Percentiles rank a stretch among this genome's conserved stretches.
Evolutionary conservation across 2,329 filamentous ascomycete species (phyloP).

Genomic region (Xylaria sp.): DNA sequence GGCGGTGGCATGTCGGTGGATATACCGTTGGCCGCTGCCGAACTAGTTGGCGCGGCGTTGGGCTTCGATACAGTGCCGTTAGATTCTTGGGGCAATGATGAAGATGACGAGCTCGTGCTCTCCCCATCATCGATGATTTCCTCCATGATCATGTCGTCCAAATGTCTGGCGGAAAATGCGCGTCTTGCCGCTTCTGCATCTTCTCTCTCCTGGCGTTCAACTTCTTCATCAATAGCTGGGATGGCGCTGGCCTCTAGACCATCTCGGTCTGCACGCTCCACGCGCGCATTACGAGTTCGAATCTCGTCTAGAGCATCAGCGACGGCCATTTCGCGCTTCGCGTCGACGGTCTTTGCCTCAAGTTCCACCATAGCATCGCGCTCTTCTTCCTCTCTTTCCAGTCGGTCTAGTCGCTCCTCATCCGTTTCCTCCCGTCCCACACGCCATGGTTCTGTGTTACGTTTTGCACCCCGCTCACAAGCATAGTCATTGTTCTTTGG

Average conservation of each 20-base stretch:
- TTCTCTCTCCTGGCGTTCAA: slow-evolving; percentile 76
- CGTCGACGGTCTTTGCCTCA: slow-evolving; percentile 92
- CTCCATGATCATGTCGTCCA: slow-evolving; percentile 63
- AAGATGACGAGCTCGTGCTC: slow-evolving; percentile 15
- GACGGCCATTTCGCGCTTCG: slow-evolving; percentile 94
- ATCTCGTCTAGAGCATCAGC: slow-evolving; percentile 97
- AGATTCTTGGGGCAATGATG: slow-evolving; percentile 19
- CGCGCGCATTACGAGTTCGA: slow-evolving; percentile 85
- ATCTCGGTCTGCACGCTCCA: slow-evolving; percentile 79
- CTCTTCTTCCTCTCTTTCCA: slow-evolving; percentile 82
- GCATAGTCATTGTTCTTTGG: slow-evolving; percentile 94
- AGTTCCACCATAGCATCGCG: slow-evolving; percentile 94
- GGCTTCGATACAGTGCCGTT: slow-evolving; percentile 3
- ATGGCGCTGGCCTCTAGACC: slow-evolving; percentile 68
- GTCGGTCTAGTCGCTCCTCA: slow-evolving; percentile 83
- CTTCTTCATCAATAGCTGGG: slow-evolving; percentile 66
- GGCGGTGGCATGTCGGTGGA: slow-evolving; percentile 62
- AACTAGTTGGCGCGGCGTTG: slow-evolving; percentile 42
- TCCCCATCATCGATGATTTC: slow-evolving; percentile 50
- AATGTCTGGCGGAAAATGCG: slow-evolving; percentile 76
- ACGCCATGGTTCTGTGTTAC: slow-evolving; percentile 94
- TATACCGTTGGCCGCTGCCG: slow-evolving; percentile 19
- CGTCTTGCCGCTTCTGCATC: slow-evolving; percentile 82
- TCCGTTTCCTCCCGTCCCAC: slow-evolving; percentile 76
- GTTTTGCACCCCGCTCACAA: slow-evolving; percentile 81